phyloP scores from a whole-genome alignment of 2,329 filamentous ascomycete species.

The Herpotrichia juniperi region DNA sequence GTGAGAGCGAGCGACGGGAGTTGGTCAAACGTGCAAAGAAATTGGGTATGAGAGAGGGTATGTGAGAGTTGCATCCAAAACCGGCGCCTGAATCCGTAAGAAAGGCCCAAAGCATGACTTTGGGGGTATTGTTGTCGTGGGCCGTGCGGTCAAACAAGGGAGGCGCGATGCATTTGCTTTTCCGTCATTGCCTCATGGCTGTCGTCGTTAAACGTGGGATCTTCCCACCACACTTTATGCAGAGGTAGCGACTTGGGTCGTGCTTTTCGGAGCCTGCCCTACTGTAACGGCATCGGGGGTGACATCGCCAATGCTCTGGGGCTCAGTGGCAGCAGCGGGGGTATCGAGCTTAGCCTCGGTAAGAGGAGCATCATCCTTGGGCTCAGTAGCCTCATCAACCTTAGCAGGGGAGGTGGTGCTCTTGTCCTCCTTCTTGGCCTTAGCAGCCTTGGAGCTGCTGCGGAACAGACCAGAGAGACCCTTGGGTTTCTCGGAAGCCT shows the following conservation, averaged over 20 bases:
- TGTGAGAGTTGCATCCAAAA: constrained; percentile 33
- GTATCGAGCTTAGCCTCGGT: constrained; percentile 37
- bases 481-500: constrained; percentile 27
- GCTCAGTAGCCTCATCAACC: constrained; percentile 40
- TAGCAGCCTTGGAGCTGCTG: constrained; percentile 49
- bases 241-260: constrained; percentile 47
- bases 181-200: constrained; percentile 52
- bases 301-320: constrained; percentile 44
- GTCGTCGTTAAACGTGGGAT: constrained; percentile 44
- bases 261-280: constrained; percentile 48
- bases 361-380: constrained; percentile 29
- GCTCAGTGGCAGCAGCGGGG: constrained; percentile 31
- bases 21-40: constrained; percentile 26
- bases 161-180: constrained; percentile 47
- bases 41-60: constrained; percentile 37
- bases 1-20: constrained; percentile 34
- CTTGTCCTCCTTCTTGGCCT: constrained; percentile 44
- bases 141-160: constrained; percentile 48
- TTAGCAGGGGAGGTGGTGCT: constrained; percentile 38
- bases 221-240: constrained; percentile 51
- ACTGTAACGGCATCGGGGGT: constrained; percentile 46
- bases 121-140: constrained; percentile 40
- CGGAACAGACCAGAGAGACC: constrained; percentile 43
- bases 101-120: constrained; percentile 30
- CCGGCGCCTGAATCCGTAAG: constrained; percentile 27